Base-by-base conservation (phyloP, 75 land plant species). In the Gnetum montanum region DNA sequence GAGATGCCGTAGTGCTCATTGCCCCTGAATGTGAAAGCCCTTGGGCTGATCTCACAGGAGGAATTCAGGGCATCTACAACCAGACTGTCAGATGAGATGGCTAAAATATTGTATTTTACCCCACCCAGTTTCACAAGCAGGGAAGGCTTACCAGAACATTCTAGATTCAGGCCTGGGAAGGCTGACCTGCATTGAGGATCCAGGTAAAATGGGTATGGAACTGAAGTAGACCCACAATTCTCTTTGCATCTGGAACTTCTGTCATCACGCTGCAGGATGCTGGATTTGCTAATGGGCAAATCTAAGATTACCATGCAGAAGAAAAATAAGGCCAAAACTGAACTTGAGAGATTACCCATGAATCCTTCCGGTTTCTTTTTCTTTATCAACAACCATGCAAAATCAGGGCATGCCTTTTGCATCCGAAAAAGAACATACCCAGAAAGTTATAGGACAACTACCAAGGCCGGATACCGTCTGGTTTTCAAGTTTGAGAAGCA, bases 21-120 rank as follows among this genome's bases (percentile, higher is more conserved):
- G 22, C 51, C 57, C 2, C 31, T 43, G 55, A 73, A 57, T 5
- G 15, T 40, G 58, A 74, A 61, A 0, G 62, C 34, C 0, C 47
- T 50, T 52, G 64, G 23, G 24, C 65, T 70, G 25, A 51, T 34
- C 40, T 61, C 56, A 6, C 44, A 61, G 1, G 72, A 26, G 18
- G 54, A 13, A 11, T 49, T 34, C 8, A 68, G 61, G 30, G 71
- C 62, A 37, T 82, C 85, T 7, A 81, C 52, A n/a, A 82, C 41
- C 13, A 82, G 31, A 8, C 71, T 67, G 46, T 75, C 74, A 6
- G 71, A 33, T 56, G 57, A 63, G 64, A 82, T 61, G 13, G 53
- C 35, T 24, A 70, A 60, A 26, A 78, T 54, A 2, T 5, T 68
- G 58, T 69, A 58, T 31, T 57, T 59, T 8, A 5, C 23, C 22